Conservation (phyloP, 495 filamentous ascomycete genomes). For the Aspergillus incahuasiensis region DNA sequence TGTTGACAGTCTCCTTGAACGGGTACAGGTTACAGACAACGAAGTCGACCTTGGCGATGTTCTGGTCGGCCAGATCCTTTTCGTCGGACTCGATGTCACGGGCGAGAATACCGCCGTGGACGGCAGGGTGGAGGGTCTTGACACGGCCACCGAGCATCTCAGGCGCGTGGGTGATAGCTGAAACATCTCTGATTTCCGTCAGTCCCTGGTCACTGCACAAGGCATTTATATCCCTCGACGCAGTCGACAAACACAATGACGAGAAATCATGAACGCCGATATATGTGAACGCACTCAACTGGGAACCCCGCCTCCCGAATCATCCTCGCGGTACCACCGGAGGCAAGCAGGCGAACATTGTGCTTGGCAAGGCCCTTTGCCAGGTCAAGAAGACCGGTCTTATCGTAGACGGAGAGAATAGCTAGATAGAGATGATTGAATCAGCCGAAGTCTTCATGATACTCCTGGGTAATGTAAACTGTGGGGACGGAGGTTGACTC, state of each 20-base stretch:
- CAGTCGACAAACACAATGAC: background rate
- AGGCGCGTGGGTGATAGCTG: conserved; percentile 94
- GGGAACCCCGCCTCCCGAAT: conserved; percentile 92
- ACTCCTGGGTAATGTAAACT: conserved; percentile 9
- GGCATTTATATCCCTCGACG: background rate
- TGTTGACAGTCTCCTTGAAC: conserved; percentile 95
- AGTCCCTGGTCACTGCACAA: conserved; percentile 1
- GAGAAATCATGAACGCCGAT: background rate
- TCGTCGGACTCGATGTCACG: conserved; percentile 88
- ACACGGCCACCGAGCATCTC: conserved; percentile 96
- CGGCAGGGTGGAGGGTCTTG: conserved; percentile 94
- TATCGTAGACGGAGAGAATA: conserved; percentile 97
- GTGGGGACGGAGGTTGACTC: conserved; percentile 17
- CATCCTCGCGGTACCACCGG: conserved; percentile 89
- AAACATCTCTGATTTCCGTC: conserved; percentile 69
- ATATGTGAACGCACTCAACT: conserved; percentile 65
- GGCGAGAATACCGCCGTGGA: conserved; percentile 91
- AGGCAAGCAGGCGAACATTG: conserved; percentile 87
- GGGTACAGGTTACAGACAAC: conserved; percentile 98
- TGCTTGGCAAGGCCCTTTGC: conserved; percentile 90
- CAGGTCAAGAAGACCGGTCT: conserved; percentile 92
- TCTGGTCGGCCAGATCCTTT: conserved; percentile 93
- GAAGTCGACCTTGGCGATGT: conserved; percentile 95
- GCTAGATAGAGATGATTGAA: conserved; percentile 45
- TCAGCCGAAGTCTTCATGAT: conserved; percentile 10